Percentiles rank a stretch among this genome's conserved stretches.
phyloP scores from a whole-genome alignment of 164 flowering plant genomes.

The Dillenia turbinata region DNA sequence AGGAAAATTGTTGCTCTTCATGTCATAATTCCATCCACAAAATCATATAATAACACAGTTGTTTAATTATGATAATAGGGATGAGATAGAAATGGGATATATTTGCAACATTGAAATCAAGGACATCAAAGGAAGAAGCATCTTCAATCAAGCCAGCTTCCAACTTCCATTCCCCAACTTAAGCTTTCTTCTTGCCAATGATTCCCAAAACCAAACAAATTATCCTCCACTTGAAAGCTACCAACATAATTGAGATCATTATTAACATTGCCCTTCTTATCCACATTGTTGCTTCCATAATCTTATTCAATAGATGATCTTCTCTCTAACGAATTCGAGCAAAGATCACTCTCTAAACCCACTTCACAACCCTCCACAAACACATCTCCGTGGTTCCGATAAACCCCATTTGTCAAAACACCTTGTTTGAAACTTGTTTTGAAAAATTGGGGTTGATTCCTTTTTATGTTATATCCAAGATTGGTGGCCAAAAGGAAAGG shows the following conservation, averaged over 20 bases:
- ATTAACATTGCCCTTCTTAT: conserved; percentile 16
- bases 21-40: too few species aligned
- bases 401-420: neutral
- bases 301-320: conserved; percentile 7
- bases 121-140: conserved; percentile 39
- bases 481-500: conserved; percentile 19
- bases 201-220: conserved; percentile 31
- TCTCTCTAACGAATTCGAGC: conserved; percentile 25
- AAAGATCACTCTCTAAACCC: conserved; percentile 24
- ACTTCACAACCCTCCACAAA: conserved; percentile 1
- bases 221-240: conserved; percentile 22
- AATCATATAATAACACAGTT: too few species aligned
- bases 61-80: too few species aligned
- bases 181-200: conserved; percentile 34
- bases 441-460: neutral
- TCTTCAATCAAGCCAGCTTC: conserved; percentile 42
- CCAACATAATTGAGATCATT: neutral
- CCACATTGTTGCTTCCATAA: conserved; percentile 3
- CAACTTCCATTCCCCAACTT: conserved; percentile 42
- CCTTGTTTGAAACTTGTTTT: too few species aligned
- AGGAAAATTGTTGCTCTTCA: too few species aligned
- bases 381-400: too few species aligned
- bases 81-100: too few species aligned
- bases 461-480: conserved; percentile 2
- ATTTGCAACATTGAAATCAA: conserved; percentile 37